Evolutionary conservation across 2,329 filamentous ascomycete genomes (phyloP).

Genomic region (Magnaporthiopsis poae): DNA sequence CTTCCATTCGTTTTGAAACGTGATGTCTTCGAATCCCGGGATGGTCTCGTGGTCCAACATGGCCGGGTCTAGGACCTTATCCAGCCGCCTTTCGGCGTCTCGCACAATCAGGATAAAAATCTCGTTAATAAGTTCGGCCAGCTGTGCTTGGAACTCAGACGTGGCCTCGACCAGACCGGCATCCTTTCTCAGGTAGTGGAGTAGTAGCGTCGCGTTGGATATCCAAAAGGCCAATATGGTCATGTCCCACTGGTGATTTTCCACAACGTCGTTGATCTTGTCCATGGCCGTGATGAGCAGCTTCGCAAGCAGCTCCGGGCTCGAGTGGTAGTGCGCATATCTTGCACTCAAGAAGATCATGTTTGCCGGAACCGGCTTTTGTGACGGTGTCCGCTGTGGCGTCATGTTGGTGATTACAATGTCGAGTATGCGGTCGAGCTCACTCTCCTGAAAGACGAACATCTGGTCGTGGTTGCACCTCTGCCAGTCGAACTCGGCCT

Average conservation of each 20-base stretch:
- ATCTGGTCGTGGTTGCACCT: constrained; percentile 94
- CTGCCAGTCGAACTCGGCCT: constrained; percentile 92
- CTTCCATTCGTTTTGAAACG: constrained; percentile 98
- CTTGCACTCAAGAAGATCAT: constrained; percentile 90
- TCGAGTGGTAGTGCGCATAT: constrained; percentile 94
- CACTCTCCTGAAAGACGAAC: constrained; percentile 97
- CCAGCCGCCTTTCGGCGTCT: constrained; percentile 88
- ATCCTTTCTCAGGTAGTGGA: constrained; percentile 96
- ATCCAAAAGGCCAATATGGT: constrained; percentile 98
- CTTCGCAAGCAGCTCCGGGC: constrained; percentile 68
- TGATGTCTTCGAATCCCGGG: constrained; percentile 89
- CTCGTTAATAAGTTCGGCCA: constrained; percentile 91
- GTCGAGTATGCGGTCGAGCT: constrained; percentile 82
- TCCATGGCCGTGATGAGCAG: constrained; percentile 81
- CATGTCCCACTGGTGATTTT: constrained; percentile 97
- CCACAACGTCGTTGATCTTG: constrained; percentile 94
- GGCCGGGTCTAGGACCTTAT: constrained; percentile 84
- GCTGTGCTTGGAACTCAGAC: constrained; percentile 79
- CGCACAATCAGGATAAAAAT: constrained; percentile 97
- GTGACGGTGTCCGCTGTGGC: constrained; percentile 85
- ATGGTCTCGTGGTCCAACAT: constrained; percentile 99
- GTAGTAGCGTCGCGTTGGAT: constrained; percentile 86
- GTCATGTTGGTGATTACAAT: constrained; percentile 98
- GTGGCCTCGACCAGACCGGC: constrained; percentile 70
- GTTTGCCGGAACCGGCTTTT: constrained; percentile 95